Conservation (phyloP, 768 basidiomycete species). For the Atractiella rhizophila region DNA sequence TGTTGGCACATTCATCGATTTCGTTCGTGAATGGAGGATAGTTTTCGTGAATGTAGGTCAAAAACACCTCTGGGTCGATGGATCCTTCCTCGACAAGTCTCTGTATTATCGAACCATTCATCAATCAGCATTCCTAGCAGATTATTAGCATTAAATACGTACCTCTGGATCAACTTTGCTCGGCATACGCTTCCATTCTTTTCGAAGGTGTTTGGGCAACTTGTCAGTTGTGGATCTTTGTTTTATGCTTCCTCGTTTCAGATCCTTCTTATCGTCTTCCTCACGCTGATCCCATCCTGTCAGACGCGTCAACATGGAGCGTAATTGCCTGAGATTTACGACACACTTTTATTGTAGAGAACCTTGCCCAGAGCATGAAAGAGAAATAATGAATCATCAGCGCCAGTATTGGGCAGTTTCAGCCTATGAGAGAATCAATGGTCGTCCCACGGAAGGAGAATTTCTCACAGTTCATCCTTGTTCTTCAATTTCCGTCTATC, state of each 20-base stretch:
- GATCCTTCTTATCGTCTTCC: conserved; percentile 12
- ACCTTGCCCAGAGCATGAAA: conserved; percentile 88
- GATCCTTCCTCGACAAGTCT: conserved; percentile 56
- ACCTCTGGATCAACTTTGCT: conserved; percentile 19
- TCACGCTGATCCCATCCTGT: conserved; percentile 1
- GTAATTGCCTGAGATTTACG: conserved; percentile 11
- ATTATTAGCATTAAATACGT: conserved; percentile 3
- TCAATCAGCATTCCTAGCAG: no score
- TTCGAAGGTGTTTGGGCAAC: conserved; percentile 13
- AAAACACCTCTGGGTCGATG: conserved; percentile 68
- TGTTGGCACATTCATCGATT: conserved; percentile 42
- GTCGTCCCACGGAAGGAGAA: neutral
- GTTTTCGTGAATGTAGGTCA: conserved; percentile 81
- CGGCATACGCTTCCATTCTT: conserved; percentile 4
- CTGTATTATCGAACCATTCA: conserved; percentile 22
- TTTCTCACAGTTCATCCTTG: conserved; percentile 17
- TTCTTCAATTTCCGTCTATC: conserved; percentile 18
- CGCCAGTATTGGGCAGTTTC: conserved; percentile 48
- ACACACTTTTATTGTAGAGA: conserved; percentile 71
- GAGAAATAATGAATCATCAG: conserved; percentile 63
- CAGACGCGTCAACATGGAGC: conserved; percentile 1
- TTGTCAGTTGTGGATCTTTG: conserved; percentile 2
- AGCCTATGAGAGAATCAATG: conserved; percentile 22
- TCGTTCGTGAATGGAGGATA: conserved; percentile 59
- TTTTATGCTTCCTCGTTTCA: conserved; percentile 3